phyloP scores from a whole-genome alignment of 352 stramenopile genomes.

The Pythium guiyangense region DNA sequence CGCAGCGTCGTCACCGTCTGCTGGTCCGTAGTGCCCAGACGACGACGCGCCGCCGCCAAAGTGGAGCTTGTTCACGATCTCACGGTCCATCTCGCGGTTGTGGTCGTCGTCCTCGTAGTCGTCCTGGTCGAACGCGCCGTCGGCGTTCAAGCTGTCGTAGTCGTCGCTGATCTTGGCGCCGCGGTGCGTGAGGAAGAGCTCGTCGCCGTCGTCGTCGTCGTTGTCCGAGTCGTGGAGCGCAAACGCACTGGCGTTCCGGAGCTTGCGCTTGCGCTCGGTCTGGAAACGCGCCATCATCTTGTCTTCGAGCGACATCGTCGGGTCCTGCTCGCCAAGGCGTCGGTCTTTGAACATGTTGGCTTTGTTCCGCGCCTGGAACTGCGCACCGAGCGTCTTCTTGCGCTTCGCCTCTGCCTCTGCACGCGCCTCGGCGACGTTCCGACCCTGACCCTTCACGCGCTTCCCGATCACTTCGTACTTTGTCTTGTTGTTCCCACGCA shows the following conservation, averaged over 20 bases:
- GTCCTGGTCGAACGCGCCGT: slow-evolving; percentile 35
- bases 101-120: slow-evolving; percentile 75
- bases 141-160: slow-evolving; percentile 57
- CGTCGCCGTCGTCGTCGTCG: slow-evolving; percentile 62
- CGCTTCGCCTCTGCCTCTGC: slow-evolving; percentile 80
- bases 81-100: slow-evolving; percentile 61
- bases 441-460: slow-evolving; percentile 83
- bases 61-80: slow-evolving; percentile 84
- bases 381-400: slow-evolving; percentile 77
- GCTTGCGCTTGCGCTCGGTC: slow-evolving; percentile 82
- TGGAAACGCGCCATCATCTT: slow-evolving; percentile 92
- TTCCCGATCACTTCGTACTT: slow-evolving; percentile 91
- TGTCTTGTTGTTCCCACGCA: slow-evolving; percentile 76
- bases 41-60: slow-evolving; percentile 57
- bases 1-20: slow-evolving; percentile 9
- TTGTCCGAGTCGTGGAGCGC: slow-evolving; percentile 77
- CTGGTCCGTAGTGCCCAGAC: slow-evolving; percentile 8
- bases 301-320: slow-evolving; percentile 86
- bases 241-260: slow-evolving; percentile 72
- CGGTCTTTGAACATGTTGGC: slow-evolving; percentile 88
- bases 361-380: slow-evolving; percentile 84
- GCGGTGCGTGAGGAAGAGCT: slow-evolving; percentile 75
- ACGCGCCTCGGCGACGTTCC: slow-evolving; percentile 84
- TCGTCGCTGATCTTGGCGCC: slow-evolving; percentile 68
- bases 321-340: slow-evolving; percentile 80